Conservation (phyloP, 2,329 filamentous ascomycete genomes). For the Ambrosiella beaveri region DNA sequence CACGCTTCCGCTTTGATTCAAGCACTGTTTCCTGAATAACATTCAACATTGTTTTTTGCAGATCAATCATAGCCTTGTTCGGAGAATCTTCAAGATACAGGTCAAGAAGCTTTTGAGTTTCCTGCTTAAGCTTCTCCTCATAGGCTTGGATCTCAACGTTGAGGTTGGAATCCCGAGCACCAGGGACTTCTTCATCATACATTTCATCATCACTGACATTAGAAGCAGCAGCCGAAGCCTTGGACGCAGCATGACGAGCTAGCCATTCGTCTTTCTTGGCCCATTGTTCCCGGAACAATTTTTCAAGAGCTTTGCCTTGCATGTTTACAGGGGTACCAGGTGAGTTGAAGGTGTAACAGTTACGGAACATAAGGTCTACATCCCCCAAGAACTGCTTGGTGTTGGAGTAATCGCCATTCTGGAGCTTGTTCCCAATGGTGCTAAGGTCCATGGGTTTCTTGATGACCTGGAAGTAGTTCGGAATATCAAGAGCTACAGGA, state of each 20-base stretch:
- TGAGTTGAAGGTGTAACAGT: constrained; percentile 82
- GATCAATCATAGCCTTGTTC: constrained; percentile 34
- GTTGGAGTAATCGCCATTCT: constrained; percentile 59
- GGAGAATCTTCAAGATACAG: constrained; percentile 34
- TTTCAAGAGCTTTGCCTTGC: constrained; percentile 55
- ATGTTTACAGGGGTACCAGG: constrained; percentile 54
- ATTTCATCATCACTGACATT: constrained; percentile 53
- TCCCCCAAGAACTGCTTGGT: constrained; percentile 77
- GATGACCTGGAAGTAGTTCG: constrained; percentile 80
- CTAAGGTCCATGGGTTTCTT: constrained; percentile 92
- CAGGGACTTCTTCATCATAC: constrained; percentile 41
- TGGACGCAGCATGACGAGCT: constrained; percentile 46
- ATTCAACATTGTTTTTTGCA: constrained; percentile 44
- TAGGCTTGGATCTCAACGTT: constrained; percentile 33
- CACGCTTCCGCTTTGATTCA: constrained; percentile 50
- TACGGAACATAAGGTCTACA: constrained; percentile 66
- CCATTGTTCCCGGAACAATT: constrained; percentile 60
- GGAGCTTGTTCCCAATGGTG: constrained; percentile 65
- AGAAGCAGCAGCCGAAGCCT: constrained; percentile 39
- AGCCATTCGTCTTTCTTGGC: constrained; percentile 67
- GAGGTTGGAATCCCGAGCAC: constrained; percentile 23
- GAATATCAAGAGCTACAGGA: constrained; percentile 83
- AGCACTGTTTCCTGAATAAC: constrained; percentile 56
- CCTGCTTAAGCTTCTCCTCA: constrained; percentile 34
- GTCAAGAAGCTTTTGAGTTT: constrained; percentile 40